Conservation (phyloP, 768 basidiomycete species). For the Cystobasidium tubakii region DNA sequence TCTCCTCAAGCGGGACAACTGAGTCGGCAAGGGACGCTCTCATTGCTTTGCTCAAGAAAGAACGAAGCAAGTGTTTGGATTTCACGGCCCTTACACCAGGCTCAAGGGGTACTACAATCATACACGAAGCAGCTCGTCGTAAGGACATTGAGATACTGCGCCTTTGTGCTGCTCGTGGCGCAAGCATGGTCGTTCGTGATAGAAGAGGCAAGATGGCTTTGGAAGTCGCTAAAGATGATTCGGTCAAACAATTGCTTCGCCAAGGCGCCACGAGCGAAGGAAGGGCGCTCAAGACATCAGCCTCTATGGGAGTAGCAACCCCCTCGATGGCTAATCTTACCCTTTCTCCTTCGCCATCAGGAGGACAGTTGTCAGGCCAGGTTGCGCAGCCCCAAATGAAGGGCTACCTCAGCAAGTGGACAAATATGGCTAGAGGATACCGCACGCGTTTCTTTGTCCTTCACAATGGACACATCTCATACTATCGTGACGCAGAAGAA, state of each 20-base stretch:
- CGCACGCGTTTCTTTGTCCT: constrained; percentile 88
- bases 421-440: constrained; percentile 85
- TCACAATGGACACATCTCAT: constrained; percentile 58
- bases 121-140: constrained; percentile 79
- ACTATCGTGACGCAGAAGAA: constrained; percentile 84
- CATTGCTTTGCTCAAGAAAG: constrained; percentile 3
- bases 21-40: constrained; percentile 12
- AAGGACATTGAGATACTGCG: constrained; percentile 76
- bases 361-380: background rate
- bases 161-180: constrained; percentile 74
- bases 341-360: background rate
- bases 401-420: constrained; percentile 66
- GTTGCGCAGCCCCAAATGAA: constrained; percentile 19
- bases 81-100: constrained; percentile 53
- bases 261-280: constrained; percentile 58
- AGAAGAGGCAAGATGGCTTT: constrained; percentile 63
- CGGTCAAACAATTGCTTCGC: constrained; percentile 70
- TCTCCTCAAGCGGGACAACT: background rate
- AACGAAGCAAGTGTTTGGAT: constrained; percentile 53
- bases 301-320: constrained; percentile 24
- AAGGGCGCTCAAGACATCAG: constrained; percentile 13
- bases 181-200: constrained; percentile 81
- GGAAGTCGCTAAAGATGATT: constrained; percentile 66
- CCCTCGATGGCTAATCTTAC: constrained; percentile 12
- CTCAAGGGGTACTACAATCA: constrained; percentile 65